phyloP scores from a whole-genome alignment of 108 stramenopile species.

The Aurantiochytrium sp. region DNA sequence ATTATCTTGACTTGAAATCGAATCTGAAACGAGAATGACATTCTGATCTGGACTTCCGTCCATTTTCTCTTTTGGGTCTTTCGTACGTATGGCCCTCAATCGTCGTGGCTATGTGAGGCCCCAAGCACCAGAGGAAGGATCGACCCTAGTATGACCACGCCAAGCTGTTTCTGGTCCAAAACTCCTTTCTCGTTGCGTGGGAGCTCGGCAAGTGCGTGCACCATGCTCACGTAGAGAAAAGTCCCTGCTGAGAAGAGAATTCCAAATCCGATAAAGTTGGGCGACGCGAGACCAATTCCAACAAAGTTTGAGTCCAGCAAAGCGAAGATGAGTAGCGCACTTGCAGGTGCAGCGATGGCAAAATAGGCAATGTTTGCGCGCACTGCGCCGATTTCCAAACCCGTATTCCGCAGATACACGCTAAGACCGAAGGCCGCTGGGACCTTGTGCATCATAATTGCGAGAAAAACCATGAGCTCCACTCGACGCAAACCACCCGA shows the following conservation, averaged over 20 bases:
- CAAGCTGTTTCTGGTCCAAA: not conserved
- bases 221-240: not conserved
- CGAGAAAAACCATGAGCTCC: not conserved
- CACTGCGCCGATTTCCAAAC: not conserved
- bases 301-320: not conserved
- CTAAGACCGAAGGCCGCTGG: not conserved
- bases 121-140: not conserved
- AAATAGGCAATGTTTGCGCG: not conserved
- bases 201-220: not conserved
- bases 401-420: not conserved
- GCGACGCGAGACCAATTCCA: not conserved
- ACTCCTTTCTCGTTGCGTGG: not conserved
- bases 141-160: not conserved
- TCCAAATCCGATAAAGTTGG: not conserved
- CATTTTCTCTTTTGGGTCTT: too few species aligned
- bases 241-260: not conserved
- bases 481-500: not conserved
- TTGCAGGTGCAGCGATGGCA: not conserved
- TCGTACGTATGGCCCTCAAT: not conserved
- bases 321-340: not conserved
- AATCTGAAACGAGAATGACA: too few species aligned
- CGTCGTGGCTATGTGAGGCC: not conserved
- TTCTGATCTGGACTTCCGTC: too few species aligned
- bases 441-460: conserved; percentile 19
- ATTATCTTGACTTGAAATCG: too few species aligned